A percentile compares a stretch with the other conserved stretches of the same genome.
These are phyloP conservation scores for Tulasnella sp. DNA, from an alignment of 768 basidiomycete genomes.

Conservation along the genomic window DNA sequence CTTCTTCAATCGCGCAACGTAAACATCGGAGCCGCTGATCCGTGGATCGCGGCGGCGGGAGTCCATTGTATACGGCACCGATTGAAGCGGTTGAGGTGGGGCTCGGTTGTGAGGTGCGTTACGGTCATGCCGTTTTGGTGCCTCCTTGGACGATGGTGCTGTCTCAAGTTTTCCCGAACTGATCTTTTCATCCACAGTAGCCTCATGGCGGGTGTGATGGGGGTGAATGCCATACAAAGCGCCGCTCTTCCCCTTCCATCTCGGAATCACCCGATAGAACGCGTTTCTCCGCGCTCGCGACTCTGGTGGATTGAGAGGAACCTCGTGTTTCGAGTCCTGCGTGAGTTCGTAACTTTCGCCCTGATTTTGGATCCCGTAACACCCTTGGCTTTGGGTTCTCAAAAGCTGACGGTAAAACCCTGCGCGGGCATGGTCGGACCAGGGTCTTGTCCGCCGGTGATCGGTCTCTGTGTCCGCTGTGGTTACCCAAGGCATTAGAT, in stretches of 20 bases:
- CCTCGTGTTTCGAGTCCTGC: not conserved
- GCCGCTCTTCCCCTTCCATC: not conserved
- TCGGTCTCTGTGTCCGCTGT: not conserved
- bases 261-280: not conserved
- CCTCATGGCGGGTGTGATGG: not conserved
- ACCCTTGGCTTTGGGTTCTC: not conserved
- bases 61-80: constrained; percentile 9
- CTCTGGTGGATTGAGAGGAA: not conserved
- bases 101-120: not conserved
- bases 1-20: constrained; percentile 42
- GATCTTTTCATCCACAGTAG: not conserved
- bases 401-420: constrained; percentile 5
- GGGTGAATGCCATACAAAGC: not conserved
- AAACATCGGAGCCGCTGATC: constrained; percentile 44
- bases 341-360: not conserved
- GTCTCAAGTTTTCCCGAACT: not conserved
- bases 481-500: constrained; percentile 31
- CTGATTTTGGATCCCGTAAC: constrained; percentile 1
- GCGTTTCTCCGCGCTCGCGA: not conserved
- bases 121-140: not conserved
- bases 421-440: constrained; percentile 3
- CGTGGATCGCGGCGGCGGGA: constrained; percentile 32
- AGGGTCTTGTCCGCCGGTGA: constrained; percentile 6
- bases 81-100: not conserved
- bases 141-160: not conserved